Evolutionary conservation across 192 early-diverging fungal species (phyloP).

Genomic region (Chytriomyces hyalinus): DNA sequence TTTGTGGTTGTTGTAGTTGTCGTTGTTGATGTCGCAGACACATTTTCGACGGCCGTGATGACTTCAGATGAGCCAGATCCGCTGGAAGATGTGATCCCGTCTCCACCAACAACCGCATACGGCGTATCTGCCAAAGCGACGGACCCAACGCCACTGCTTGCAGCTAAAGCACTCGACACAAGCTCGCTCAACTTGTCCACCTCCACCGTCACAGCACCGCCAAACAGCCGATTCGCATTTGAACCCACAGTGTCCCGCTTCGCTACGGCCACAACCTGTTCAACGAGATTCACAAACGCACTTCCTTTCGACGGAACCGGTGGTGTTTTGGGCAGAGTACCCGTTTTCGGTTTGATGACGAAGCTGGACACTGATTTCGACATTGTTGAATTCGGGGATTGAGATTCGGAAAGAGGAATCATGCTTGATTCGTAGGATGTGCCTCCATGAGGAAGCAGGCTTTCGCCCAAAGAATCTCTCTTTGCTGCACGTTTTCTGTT

Average conservation of each 20-base stretch:
- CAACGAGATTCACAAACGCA: neutral
- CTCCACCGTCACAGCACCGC: neutral
- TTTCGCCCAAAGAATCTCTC: neutral
- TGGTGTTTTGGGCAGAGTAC: neutral
- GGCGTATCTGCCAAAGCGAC: neutral
- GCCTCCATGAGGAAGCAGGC: neutral
- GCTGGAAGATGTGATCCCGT: neutral
- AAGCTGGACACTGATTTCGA: neutral
- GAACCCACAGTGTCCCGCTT: neutral
- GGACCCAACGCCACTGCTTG: neutral
- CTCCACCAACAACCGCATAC: neutral
- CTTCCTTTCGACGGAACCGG: neutral
- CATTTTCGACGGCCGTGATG: neutral
- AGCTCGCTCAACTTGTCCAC: neutral
- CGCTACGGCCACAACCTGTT: neutral
- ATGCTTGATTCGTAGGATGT: neutral
- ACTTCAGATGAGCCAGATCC: neutral
- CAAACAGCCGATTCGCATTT: neutral
- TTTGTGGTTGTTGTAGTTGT: neutral
- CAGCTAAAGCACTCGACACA: neutral
- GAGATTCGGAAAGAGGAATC: neutral
- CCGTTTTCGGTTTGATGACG: neutral
- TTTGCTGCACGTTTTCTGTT: neutral
- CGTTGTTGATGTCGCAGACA: neutral
- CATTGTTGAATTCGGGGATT: neutral